Evolutionary conservation across 805 yeast genomes (phyloP), one percentile per base, ranked within the genome.

Genomic region (Hanseniaspora lindneri): DNA sequence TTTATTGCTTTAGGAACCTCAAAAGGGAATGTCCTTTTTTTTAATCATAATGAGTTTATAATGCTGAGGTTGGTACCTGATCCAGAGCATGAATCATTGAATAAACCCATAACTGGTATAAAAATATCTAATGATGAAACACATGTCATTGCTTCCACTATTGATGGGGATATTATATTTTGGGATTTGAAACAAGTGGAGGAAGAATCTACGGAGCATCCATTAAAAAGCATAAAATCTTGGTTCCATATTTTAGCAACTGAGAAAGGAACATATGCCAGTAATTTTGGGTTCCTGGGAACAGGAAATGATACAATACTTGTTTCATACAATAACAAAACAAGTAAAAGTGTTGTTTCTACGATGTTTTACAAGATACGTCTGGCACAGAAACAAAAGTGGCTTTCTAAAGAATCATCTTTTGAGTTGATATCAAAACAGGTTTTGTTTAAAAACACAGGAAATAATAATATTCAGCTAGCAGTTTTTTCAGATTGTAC

Each of bases 101-200:
- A 68, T 30, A 78, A 80, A 0, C 55, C 70, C 0, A 76, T 85
- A 0, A 71, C 82, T 0, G 52, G 75, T 2, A 57, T 87, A 21
- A 68, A 76, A 0, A 63, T 81, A 13, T 80, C 92, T 0, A 65
- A 74, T 6, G 95, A 88, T 59, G 80, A 83, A 1, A 69, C 81
- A 0, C 74, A 72, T 56, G 53, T 86, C 2, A 85, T 82, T 0
- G 80, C 78, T 0, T 94, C 95, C 1, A 77, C 73, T 54, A 66
- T 69, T 4, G 64, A 70, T 20, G 97, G 96, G 0, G 68, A 67
- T 47, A 70, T 88, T 2, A 65, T 71, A 25, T 55, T 83, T 1
- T 89, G 95, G 94, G 79, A 83, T 53, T 55, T 80, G 24, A 59
- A 60, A 36, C 54, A 54, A 60, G 0, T 54, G 54, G 21, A 35